phyloP scores from a whole-genome alignment of 495 filamentous ascomycete genomes.

The Margaritispora aquatica region DNA sequence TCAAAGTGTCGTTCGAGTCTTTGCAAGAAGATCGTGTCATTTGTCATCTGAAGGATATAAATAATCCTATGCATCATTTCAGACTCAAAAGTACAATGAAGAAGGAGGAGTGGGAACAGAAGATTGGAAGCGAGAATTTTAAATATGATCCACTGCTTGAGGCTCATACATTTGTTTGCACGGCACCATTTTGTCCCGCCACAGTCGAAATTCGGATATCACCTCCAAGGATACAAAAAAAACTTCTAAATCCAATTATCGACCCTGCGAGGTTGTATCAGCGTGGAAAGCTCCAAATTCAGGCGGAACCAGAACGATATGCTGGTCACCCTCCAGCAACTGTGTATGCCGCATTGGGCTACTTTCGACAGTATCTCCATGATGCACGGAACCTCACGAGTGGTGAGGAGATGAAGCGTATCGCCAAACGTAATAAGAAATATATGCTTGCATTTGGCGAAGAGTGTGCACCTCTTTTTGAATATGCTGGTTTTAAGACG shows the following conservation, averaged over 20 bases:
- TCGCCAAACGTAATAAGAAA: conserved; percentile 25
- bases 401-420: conserved; percentile 7
- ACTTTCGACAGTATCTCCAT: conserved; percentile 19
- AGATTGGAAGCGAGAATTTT: not conserved
- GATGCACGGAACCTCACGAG: conserved; percentile 16
- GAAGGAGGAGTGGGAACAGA: conserved; percentile 2
- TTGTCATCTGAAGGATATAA: conserved; percentile 14
- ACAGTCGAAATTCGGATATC: conserved; percentile 19
- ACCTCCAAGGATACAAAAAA: conserved; percentile 13
- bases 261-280: conserved; percentile 10
- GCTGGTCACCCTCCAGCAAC: conserved; percentile 3
- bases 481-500: conserved; percentile 19
- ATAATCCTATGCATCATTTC: conserved; percentile 23
- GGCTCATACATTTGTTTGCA: conserved; percentile 17
- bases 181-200: conserved; percentile 13
- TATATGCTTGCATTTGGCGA: conserved; percentile 20
- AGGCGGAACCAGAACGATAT: conserved; percentile 19
- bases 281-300: conserved; percentile 18
- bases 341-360: conserved; percentile 8
- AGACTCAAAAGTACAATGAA: conserved; percentile 1
- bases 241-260: conserved; percentile 3
- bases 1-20: conserved; percentile 16
- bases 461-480: conserved; percentile 21
- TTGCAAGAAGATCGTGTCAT: not conserved
- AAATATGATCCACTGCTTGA: conserved; percentile 19